Conservation (phyloP, 2,329 filamentous ascomycete species). For the Conoideocrella luteorostrata region DNA sequence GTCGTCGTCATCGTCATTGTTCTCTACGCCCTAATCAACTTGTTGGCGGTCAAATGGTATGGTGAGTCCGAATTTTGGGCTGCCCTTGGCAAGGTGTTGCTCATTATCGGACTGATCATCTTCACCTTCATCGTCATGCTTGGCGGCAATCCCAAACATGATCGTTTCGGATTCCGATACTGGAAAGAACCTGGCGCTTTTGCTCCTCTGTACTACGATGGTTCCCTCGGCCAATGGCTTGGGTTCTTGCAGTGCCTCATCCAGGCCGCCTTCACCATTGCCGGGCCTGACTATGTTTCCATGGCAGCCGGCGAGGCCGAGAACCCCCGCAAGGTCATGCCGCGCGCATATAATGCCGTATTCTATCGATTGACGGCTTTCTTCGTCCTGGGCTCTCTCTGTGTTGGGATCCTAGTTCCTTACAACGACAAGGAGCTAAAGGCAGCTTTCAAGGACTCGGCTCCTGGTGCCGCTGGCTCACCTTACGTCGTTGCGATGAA, state of each 20-base stretch:
- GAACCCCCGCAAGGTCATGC: conserved; percentile 63
- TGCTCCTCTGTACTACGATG: conserved; percentile 55
- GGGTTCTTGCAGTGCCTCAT: conserved; percentile 74
- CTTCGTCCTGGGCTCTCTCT: conserved; percentile 68
- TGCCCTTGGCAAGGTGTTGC: conserved; percentile 63
- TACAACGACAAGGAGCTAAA: conserved; percentile 59
- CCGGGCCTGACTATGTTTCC: conserved; percentile 61
- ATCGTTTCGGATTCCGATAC: conserved; percentile 65
- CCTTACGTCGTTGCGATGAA: conserved; percentile 64
- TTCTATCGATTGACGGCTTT: conserved; percentile 73
- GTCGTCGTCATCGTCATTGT: conserved; percentile 50
- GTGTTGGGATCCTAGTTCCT: conserved; percentile 65
- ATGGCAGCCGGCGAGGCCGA: conserved; percentile 67
- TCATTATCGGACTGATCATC: conserved; percentile 63
- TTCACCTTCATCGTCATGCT: conserved; percentile 82
- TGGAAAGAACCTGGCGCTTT: conserved; percentile 67
- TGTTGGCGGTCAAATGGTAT: conserved; percentile 68
- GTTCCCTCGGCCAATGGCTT: conserved; percentile 62
- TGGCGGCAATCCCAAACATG: conserved; percentile 68
- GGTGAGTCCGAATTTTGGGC: conserved; percentile 74
- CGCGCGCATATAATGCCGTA: conserved; percentile 69
- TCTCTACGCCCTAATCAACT: conserved; percentile 52
- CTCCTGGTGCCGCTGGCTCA: conserved; percentile 63
- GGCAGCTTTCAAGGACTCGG: conserved; percentile 50
- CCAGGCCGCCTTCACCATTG: conserved; percentile 61